Evolutionary conservation across 2,329 filamentous ascomycete species (phyloP).

Genomic region (Cytospora paraplurivora): DNA sequence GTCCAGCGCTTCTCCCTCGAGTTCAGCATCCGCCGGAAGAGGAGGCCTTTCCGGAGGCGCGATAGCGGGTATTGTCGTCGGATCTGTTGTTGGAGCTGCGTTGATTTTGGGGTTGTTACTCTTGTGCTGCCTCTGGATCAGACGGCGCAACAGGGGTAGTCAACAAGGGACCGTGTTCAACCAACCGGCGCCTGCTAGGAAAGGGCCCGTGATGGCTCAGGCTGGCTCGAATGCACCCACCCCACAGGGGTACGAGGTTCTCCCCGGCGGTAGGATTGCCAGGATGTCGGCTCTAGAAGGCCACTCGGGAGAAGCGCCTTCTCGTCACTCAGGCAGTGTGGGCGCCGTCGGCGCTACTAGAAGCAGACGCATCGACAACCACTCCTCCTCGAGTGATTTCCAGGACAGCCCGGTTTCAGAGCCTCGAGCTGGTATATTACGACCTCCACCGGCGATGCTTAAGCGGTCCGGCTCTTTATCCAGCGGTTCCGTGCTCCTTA

Average conservation of each 20-base stretch:
- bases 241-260: slow-evolving; percentile 67
- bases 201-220: slow-evolving; percentile 48
- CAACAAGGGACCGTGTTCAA: slow-evolving; percentile 80
- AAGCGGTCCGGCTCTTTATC: slow-evolving; percentile 88
- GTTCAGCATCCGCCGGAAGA: slow-evolving; percentile 35
- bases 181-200: slow-evolving; percentile 76
- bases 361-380: slow-evolving; percentile 52
- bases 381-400: slow-evolving; percentile 73
- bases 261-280: slow-evolving; percentile 86
- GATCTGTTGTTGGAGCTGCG: slow-evolving; percentile 70
- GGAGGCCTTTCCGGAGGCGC: slow-evolving; percentile 72
- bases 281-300: slow-evolving; percentile 94
- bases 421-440: slow-evolving; percentile 55
- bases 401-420: slow-evolving; percentile 73
- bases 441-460: slow-evolving; percentile 57
- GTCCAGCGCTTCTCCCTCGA: slow-evolving; percentile 47
- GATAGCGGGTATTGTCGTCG: slow-evolving; percentile 89
- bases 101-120: slow-evolving; percentile 72
- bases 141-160: slow-evolving; percentile 56
- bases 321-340: slow-evolving; percentile 50
- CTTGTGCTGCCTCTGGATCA: slow-evolving; percentile 60
- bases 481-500: slow-evolving; percentile 77
- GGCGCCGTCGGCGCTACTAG: slow-evolving; percentile 50
- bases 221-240: slow-evolving; percentile 36
- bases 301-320: slow-evolving; percentile 63